A percentile compares a stretch with the other conserved stretches of the same genome.
Conservation (phyloP, 2,329 filamentous ascomycete species). For the Catunica adiposa region DNA sequence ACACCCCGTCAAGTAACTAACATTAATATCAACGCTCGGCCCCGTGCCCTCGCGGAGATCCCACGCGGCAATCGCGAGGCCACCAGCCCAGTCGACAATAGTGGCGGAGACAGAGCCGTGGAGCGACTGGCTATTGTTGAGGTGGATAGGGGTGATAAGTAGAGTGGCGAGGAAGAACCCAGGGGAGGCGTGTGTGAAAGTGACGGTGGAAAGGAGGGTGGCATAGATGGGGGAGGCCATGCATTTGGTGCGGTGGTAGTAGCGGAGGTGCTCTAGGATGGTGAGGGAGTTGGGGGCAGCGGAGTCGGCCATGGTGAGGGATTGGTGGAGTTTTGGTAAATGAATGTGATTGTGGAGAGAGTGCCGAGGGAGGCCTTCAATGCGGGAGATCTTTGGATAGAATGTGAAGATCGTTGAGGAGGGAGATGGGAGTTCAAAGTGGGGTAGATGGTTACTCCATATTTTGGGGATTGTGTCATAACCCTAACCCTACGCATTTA, state of each 20-base stretch:
- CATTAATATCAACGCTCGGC: slow-evolving; percentile 59
- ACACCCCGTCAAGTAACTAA: slow-evolving; percentile 44
- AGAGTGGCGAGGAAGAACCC: slow-evolving; percentile 16
- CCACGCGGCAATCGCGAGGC: slow-evolving; percentile 52
- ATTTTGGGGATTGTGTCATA: too few species aligned
- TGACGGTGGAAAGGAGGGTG: slow-evolving; percentile 16
- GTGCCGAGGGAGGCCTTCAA: background rate
- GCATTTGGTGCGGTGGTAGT: slow-evolving; percentile 17
- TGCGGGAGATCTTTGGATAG: background rate
- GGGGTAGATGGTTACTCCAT: too few species aligned
- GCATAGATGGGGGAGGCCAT: slow-evolving; percentile 17
- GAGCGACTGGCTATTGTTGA: slow-evolving; percentile 32
- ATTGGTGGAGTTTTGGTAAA: background rate
- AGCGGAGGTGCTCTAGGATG: slow-evolving; percentile 16
- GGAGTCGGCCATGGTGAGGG: slow-evolving; percentile 5
- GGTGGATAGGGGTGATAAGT: slow-evolving; percentile 15
- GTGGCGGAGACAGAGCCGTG: slow-evolving; percentile 58
- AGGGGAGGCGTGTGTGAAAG: slow-evolving; percentile 16
- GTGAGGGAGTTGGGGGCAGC: slow-evolving; percentile 14
- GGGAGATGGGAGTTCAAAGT: background rate
- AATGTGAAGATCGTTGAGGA: background rate
- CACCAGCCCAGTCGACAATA: slow-evolving; percentile 57
- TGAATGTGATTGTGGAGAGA: background rate
- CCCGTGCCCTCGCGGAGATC: slow-evolving; percentile 47
- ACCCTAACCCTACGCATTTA: background rate